A percentile compares a stretch with the other conserved stretches of the same genome.
phyloP scores from a whole-genome alignment of 139 green algal genomes.

The Chlamydomonas incerta region DNA sequence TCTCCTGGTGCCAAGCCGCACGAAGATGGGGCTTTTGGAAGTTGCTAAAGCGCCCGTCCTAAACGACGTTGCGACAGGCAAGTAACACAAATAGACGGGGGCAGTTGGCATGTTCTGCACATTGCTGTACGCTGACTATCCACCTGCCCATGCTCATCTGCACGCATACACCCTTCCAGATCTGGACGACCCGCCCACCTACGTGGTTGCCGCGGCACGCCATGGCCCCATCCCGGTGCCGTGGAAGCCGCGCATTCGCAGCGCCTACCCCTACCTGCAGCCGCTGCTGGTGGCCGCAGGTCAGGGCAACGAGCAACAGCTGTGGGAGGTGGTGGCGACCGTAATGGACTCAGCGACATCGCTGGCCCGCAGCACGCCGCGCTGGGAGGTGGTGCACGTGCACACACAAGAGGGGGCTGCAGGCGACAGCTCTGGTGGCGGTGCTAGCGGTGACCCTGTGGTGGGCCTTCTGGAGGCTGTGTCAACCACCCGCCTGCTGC shows the following conservation, averaged over 20 bases:
- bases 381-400: constrained; percentile 44
- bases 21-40: neutral
- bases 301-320: too few species aligned
- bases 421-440: neutral
- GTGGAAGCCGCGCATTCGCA: constrained; percentile 47
- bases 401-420: neutral
- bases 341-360: constrained; percentile 34
- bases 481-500: constrained; percentile 55
- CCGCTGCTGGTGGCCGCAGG: constrained; percentile 9
- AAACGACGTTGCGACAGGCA: constrained; percentile 21
- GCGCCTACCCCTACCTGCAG: constrained; percentile 56
- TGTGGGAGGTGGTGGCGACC: neutral
- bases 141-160: too few species aligned
- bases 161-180: constrained; percentile 12
- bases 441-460: neutral
- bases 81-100: neutral
- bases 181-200: constrained; percentile 47
- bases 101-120: too few species aligned
- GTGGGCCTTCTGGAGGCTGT: constrained; percentile 50
- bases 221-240: constrained; percentile 28
- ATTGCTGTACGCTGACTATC: too few species aligned
- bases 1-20: neutral
- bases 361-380: constrained; percentile 42
- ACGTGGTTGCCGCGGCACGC: neutral
- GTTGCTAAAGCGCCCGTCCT: neutral